Conservation (phyloP, 164 flowering plant genomes). For the Chimonanthus praecox region DNA sequence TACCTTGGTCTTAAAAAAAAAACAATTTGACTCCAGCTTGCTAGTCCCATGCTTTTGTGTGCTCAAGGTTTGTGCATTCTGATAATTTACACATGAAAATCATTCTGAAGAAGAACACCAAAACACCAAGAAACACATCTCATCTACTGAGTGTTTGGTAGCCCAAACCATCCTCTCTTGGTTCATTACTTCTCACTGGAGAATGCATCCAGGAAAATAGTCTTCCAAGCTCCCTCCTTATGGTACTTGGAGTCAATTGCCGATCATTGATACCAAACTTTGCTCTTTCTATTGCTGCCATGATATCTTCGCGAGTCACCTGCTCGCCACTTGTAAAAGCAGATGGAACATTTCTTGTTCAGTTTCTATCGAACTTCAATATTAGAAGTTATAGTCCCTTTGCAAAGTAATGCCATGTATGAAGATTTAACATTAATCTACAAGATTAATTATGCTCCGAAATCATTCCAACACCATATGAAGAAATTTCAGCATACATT, state of each 20-base stretch:
- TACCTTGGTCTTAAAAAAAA: not conserved
- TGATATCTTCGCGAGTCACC: conserved; percentile 79
- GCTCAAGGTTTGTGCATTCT: too few relatives aligned
- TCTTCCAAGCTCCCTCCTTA: conserved; percentile 65
- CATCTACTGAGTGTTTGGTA: conserved; percentile 76
- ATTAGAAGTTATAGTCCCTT: not conserved
- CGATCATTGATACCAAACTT: conserved; percentile 76
- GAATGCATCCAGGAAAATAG: conserved; percentile 92
- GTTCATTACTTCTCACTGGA: conserved; percentile 37
- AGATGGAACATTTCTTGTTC: not conserved
- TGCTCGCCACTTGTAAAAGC: conserved; percentile 54
- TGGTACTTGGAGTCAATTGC: conserved; percentile 28
- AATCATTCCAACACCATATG: too few relatives aligned
- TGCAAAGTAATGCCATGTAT: not conserved
- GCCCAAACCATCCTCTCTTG: conserved; percentile 47
- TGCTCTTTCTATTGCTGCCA: conserved; percentile 94
- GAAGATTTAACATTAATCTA: not conserved
- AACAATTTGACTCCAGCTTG: not conserved
- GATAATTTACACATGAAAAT: too few relatives aligned
- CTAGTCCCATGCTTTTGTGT: not conserved
- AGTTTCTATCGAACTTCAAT: not conserved
- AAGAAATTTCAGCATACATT: too few relatives aligned
- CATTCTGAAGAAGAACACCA: not conserved
- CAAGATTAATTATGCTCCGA: too few relatives aligned
- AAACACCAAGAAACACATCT: not conserved